Base-by-base conservation (phyloP, 2,329 filamentous ascomycete species). In the Didymosphaeria variabile region DNA sequence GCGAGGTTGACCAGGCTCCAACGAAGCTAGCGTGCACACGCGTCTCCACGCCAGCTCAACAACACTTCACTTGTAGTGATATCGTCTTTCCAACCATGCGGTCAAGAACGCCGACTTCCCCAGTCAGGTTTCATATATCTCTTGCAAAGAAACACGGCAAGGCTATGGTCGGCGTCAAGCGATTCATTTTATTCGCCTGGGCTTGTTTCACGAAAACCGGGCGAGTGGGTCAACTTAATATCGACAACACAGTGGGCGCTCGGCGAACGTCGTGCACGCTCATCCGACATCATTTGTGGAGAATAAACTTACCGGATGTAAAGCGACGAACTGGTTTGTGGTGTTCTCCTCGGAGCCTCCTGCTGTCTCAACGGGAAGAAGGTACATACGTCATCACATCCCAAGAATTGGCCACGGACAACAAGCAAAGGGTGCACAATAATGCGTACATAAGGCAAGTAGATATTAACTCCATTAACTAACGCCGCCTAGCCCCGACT, bases 161-260 rank as follows among this genome's bases (percentile, higher is more conserved):
- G 23, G 45, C 6, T 31, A 9, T 13, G 12, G 45, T 47, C 9
- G 23, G 45, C 45, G 45, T 29, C 7, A 47, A 17, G 15, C 19
- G 45, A 4, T 47, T 47, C 45, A 29, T 47, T 31, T 29, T 47
- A 47, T 47, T 31, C 29, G 13, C 13, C 23, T 31, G n/a, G 15
- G 5, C 45, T 31, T 13, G 45, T 47, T 47, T 47, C 45, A 47
- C 29, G 45, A 47, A 47, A 31, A 47, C 45, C 13, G 7, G 45
- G 45, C 29, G 13, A 31, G 45, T 47, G 45, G 45, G 45, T 47
- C 45, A 31, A 31, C 17, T 47, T 12, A 47, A 47, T 31, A 47
- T 47, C 45, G 45, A 47, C 45, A 17, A 47, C 23, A n/a, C 45
- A 47, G 23, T 40, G 5, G 23, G 45, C 13, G 13, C 45, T 47